Base-by-base conservation (phyloP, 208 protist species). In the Leishmania mexicana region DNA sequence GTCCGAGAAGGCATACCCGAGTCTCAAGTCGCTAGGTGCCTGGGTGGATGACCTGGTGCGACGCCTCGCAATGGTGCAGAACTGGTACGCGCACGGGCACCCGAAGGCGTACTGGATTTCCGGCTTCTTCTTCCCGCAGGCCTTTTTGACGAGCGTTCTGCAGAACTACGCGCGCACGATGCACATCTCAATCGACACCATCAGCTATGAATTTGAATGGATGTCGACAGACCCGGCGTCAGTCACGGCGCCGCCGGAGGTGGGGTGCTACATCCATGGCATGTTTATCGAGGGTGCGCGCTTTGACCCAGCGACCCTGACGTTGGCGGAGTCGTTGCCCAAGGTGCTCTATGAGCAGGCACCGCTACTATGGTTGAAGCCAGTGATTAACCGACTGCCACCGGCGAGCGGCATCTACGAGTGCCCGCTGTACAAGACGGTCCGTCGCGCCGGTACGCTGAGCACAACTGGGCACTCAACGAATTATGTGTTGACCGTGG, bases 391-490 rank as follows among this genome's bases (percentile, higher is more conserved):
- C 81, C 92, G 92, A 60, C 75, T 87, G 60, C 87, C 91, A 35
- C 92, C 75, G 19, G 74, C 75, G 57, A 89, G 81, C 72, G 76
- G 88, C 47, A 84, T 97, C 24, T 98, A 97, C 85, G 81, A 91
- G 38, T 97, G 93, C 74, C 92, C 92, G 35, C 78, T 99, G 70
- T 99, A 99, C 96, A 99, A 99, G 90, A 99, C 98, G 40, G 88
- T 99, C 5, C 90, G 90, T 17, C 92, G 99, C 67, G 97, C 97
- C 45, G 99, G 99, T 79, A 98, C 96, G 40, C 87, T 99, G 31
- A 99, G 94, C 81, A 99, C 99, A 1, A 99, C 99, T 21, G 99
- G 99, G 2, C 99, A 99, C 88, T 99, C 97, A 11, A 99, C 99
- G 64, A 99, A 99, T 89, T 99, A 98, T 87, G 96, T 99, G 6